Evolutionary conservation across 805 yeast species (phyloP).

Genomic region (Metschnikowia matae): DNA sequence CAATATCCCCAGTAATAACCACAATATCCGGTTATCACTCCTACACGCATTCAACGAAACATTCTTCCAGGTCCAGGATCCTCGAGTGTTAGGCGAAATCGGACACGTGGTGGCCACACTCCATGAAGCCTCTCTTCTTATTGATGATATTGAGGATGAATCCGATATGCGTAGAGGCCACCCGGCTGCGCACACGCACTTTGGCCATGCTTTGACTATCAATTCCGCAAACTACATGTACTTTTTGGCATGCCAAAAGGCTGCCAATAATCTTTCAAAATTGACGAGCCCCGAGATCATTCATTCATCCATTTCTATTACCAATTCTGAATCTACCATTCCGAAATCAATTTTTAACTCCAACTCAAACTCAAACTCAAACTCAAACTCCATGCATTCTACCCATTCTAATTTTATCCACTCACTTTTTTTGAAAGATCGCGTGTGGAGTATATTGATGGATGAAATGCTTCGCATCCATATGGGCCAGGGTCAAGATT

Average conservation of each 20-base stretch:
- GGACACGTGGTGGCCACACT: conserved; percentile 30
- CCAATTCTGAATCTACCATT: no score
- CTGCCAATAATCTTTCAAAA: conserved; percentile 17
- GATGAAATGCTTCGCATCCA: conserved; percentile 81
- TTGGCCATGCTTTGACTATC: conserved; percentile 75
- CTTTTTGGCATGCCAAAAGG: conserved; percentile 60
- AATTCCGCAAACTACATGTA: conserved; percentile 82
- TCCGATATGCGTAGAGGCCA: conserved; percentile 69
- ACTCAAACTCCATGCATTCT: no score
- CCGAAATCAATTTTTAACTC: no score
- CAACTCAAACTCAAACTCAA: no score
- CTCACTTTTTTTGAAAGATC: not conserved
- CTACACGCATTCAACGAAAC: conserved; percentile 31
- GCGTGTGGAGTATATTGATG: conserved; percentile 40
- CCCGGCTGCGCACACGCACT: conserved; percentile 74
- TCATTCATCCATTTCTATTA: no score
- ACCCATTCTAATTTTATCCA: no score
- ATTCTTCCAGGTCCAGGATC: conserved; percentile 27
- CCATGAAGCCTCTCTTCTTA: conserved; percentile 36
- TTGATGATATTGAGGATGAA: conserved; percentile 87
- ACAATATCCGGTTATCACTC: conserved; percentile 27
- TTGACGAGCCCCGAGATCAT: no score
- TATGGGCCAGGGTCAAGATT: conserved; percentile 85
- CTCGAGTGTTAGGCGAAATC: conserved; percentile 21
- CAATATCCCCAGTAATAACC: conserved; percentile 32